Percentiles rank a stretch among this genome's conserved stretches.
These are phyloP conservation scores for Kwoniella sp. DNA, from an alignment of 768 basidiomycete species.

Conservation along the genomic window DNA sequence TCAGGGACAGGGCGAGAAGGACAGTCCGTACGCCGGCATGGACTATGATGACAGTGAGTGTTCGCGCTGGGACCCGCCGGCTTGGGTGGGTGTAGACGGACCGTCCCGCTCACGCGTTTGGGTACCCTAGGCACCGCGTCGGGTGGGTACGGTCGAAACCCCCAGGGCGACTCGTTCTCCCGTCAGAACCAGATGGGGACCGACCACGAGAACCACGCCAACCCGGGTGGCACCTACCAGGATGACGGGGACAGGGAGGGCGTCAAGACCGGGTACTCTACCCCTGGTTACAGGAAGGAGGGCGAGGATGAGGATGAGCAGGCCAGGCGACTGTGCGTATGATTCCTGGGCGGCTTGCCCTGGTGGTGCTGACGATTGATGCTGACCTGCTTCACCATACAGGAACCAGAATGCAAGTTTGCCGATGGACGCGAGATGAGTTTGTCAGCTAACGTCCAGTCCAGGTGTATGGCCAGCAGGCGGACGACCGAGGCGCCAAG, in stretches of 20 bases:
- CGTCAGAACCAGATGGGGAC: constrained; percentile 38
- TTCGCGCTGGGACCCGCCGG: too few relatives aligned
- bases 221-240: constrained; percentile 17
- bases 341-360: neutral
- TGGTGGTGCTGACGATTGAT: neutral
- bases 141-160: constrained; percentile 37
- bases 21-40: constrained; percentile 15
- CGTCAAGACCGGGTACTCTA: constrained; percentile 41
- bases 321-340: constrained; percentile 21
- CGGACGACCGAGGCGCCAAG: constrained; percentile 34
- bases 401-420: constrained; percentile 21
- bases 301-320: constrained; percentile 32
- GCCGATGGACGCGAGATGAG: neutral
- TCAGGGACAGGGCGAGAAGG: neutral
- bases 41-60: constrained; percentile 10
- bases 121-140: constrained; percentile 23
- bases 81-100: too few relatives aligned
- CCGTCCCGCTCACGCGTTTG: neutral
- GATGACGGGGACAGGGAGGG: constrained; percentile 24
- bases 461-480: constrained; percentile 34
- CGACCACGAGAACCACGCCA: constrained; percentile 14
- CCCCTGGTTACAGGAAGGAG: constrained; percentile 42
- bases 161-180: constrained; percentile 30
- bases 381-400: neutral
- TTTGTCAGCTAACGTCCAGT: neutral